A percentile compares a stretch with the other conserved stretches of the same genome.
phyloP scores from a whole-genome alignment of 2,329 filamentous ascomycete genomes.

The Nannizziopsis barbatae region DNA sequence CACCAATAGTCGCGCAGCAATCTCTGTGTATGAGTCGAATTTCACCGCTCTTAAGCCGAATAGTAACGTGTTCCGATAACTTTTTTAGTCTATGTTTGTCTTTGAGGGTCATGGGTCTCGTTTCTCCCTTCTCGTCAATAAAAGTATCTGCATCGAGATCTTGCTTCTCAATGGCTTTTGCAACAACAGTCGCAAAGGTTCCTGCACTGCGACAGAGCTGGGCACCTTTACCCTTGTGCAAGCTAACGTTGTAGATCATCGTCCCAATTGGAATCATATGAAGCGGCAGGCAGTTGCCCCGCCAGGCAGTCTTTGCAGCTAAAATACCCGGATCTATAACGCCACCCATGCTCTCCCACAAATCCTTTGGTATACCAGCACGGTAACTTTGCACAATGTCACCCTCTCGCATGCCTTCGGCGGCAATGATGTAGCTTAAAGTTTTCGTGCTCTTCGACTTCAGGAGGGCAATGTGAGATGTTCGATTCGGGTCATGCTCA shows the following conservation, averaged over 20 bases:
- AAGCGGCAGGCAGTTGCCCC: constrained; percentile 88
- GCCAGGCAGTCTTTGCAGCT: constrained; percentile 83
- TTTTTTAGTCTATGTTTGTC: constrained; percentile 41
- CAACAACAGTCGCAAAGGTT: constrained; percentile 76
- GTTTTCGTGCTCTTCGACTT: constrained; percentile 61
- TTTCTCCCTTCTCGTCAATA: constrained; percentile 12
- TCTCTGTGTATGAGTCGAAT: constrained; percentile 80
- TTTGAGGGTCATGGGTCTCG: constrained; percentile 23
- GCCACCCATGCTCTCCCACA: constrained; percentile 87
- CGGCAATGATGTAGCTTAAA: constrained; percentile 87
- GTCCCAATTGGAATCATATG: constrained; percentile 96
- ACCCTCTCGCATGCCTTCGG: constrained; percentile 84
- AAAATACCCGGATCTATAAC: constrained; percentile 88
- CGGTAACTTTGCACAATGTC: constrained; percentile 89
- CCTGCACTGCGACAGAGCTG: constrained; percentile 93
- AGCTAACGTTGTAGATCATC: constrained; percentile 80
- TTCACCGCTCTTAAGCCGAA: constrained; percentile 86
- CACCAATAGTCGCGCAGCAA: constrained; percentile 86
- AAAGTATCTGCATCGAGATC: constrained; percentile 11
- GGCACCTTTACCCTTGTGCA: constrained; percentile 56
- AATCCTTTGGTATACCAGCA: constrained; percentile 71
- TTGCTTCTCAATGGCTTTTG: constrained; percentile 54
- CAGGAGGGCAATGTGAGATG: constrained; percentile 81
- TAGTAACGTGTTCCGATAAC: constrained; percentile 65
- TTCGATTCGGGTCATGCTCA: constrained; percentile 89